phyloP scores from a whole-genome alignment of 208 protist species.

The Balamuthia mandrillaris region DNA sequence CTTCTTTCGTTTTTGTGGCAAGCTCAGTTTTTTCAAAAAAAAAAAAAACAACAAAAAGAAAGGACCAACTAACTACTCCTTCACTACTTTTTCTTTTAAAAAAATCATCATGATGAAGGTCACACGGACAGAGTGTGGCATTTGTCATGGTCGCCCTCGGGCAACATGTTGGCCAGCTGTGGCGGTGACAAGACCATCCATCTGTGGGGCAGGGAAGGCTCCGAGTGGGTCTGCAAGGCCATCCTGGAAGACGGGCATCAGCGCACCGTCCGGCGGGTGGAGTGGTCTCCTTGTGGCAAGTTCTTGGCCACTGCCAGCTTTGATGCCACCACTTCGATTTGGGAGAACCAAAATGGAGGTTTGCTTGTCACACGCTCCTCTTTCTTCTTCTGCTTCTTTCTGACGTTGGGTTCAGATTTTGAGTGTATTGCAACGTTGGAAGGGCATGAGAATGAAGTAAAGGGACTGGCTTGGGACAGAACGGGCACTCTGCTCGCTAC shows the following conservation, averaged over 20 bases:
- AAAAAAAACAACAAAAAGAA: no score
- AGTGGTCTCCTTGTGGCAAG: conserved; percentile 50
- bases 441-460: conserved; percentile 78
- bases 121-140: conserved; percentile 52
- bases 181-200: conserved; percentile 42
- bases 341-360: conserved; percentile 44
- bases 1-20: no score
- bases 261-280: conserved; percentile 37
- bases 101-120: no score
- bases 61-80: no score
- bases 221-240: conserved; percentile 5
- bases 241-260: conserved; percentile 53
- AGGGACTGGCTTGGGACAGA: conserved; percentile 61
- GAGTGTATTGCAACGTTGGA: conserved; percentile 66
- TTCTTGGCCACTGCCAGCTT: conserved; percentile 60
- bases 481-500: conserved; percentile 65
- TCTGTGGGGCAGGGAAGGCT: not conserved
- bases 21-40: no score
- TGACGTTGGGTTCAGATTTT: conserved; percentile 31
- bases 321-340: conserved; percentile 68
- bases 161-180: conserved; percentile 59
- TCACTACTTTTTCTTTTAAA: no score
- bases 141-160: conserved; percentile 54
- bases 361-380: not conserved
- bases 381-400: conserved; percentile 23